Evolutionary conservation across 225 moss, liverwort and hornwort species (phyloP), one percentile per base, ranked within the genome.

Genomic region (Pleurozium schreberi): DNA sequence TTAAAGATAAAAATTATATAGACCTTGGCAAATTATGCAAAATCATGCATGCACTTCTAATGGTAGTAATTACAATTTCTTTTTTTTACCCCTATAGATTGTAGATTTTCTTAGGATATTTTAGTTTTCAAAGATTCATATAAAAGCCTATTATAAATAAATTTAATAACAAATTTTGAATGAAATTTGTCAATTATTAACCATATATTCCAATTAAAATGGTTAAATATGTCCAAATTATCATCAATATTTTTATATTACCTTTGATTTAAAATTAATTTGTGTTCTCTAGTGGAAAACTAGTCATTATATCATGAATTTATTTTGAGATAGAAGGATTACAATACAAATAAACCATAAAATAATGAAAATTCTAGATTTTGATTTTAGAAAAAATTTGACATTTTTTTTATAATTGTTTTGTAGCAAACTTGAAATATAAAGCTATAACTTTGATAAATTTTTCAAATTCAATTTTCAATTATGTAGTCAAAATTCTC

Each of bases 31-130:
- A 30, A 18, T 1, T 47, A 18, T 47, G 2, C 31, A 31, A 74
- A 74, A 18, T 47, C 31, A 47, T 18, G 7, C 6, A 47, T 4
- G 7, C 0, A 3, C 6, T 47, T 47, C 3, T 74, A 11, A 7
- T 31, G 8, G 11, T 45, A 74, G 7, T 47, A 31, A 31, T 47
- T 47, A 31, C 2, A 47, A 7, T 18, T 47, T 74, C 2, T 47
- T 18, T 47, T 2, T 18, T 31, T 74, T 4, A 2, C 0, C 4
- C 11, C 2, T 49, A 4, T 19, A 19, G 11, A 49, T 31, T 19
- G 11, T 1, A 0, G 0, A 0, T 19, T 18, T 49, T 49, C 0
- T 47, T 28, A 30, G 2, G 1, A 18, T 18, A 30, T 18, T 74
- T 30, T 30, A 4, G 31, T 31, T 31, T 74, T 19, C 19, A 49